Evolutionary conservation across 371 early-diverging fungal genomes (phyloP), one percentile per base, ranked within the genome.

Genomic region (Apophysomyces sp.): DNA sequence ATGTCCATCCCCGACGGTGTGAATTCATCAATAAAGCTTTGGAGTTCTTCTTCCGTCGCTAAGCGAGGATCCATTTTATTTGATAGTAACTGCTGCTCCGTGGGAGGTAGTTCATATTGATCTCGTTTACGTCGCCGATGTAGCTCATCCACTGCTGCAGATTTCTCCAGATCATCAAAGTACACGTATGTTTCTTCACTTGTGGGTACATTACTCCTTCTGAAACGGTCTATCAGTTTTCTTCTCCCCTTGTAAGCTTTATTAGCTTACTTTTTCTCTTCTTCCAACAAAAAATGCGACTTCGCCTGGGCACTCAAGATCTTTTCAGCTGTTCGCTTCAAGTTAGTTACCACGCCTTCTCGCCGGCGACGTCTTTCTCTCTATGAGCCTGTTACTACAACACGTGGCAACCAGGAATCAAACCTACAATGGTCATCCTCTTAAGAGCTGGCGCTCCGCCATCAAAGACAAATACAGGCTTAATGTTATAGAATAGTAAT

Each of bases 401-500:
- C 9, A 15, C 52, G 15, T 6, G 4, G 41, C 16, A 37, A 49
- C 15, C 15, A 44, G 51, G 16, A 15, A 58, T 32, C n/a, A 26
- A 32, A 39, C 83, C 76, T 73, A 88, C 91, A 55, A 95, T 86
- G 0, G 95, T 94, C 13, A 63, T 54, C 15, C 90, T 77, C 72
- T 98, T 98, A 31, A 98, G 71, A 27, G 83, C 79, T 13, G 98
- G 97, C 1, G 92, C 87, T 4, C 85, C 89, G 5, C 98, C 98
- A 78, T 98, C 98, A 84, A 95, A 98, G 13, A 98, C 94, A 87
- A 97, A 97, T 1, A 99, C 86, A 3, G 98, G 99, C 55, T 84
- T 86, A 39, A 99, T 90, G 16, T 92, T 91, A 72, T 88, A 92
- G 72, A 89, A 95, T 18, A 99, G 72, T 1, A 99, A 78, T 77